Evolutionary conservation across 2,329 filamentous ascomycete genomes (phyloP).

Genomic region (Chrysoporthe deuterocubensis): DNA sequence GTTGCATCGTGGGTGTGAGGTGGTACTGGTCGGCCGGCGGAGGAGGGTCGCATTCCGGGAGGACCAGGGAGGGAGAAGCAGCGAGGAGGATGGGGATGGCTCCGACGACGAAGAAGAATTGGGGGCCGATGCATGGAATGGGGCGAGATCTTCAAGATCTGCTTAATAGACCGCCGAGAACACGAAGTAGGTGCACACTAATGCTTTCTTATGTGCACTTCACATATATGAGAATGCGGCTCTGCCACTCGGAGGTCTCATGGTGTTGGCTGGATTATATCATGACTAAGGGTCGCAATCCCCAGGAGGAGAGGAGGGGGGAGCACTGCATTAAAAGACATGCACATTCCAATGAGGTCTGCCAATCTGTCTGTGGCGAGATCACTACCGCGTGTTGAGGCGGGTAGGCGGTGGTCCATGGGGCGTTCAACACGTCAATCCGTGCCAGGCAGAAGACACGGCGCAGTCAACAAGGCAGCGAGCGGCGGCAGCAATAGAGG

Average conservation of each 20-base stretch:
- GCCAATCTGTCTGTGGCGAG: not conserved
- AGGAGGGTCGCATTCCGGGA: not conserved
- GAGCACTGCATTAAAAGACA: not conserved
- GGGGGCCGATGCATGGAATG: not conserved
- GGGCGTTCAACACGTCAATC: not conserved
- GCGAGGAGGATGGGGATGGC: conserved; percentile 12
- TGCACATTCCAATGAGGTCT: not conserved
- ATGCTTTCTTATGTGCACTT: not conserved
- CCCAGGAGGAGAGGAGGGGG: not conserved
- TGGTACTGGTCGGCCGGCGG: not conserved
- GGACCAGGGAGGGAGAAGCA: not conserved
- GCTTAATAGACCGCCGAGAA: not conserved
- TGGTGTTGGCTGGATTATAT: conserved; percentile 10
- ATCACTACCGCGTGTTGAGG: not conserved
- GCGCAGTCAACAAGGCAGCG: not conserved
- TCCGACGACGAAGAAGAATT: conserved; percentile 8
- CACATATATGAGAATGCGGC: conserved; percentile 19
- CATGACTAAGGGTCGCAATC: not conserved
- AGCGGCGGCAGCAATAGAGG: not conserved
- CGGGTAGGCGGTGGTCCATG: not conserved
- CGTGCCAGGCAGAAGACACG: not conserved
- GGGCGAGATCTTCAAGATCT: not conserved
- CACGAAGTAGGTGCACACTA: not conserved
- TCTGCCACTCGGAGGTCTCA: conserved; percentile 13
- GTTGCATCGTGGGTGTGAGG: conserved; percentile 10